Base-by-base conservation (phyloP, 23 red algal species). In the Gracilaria caudata region DNA sequence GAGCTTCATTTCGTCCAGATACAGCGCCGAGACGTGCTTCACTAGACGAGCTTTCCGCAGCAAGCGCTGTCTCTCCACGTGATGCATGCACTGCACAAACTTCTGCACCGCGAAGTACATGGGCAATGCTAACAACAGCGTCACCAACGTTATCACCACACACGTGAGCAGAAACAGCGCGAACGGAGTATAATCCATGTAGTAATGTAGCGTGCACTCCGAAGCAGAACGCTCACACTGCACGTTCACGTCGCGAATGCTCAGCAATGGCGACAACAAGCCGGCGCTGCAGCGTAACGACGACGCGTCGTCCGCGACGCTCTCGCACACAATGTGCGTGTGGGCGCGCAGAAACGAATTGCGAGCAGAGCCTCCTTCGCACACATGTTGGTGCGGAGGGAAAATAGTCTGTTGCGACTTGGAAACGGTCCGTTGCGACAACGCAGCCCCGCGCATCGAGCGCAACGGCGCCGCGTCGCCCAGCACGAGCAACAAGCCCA, bases 1-100 rank as follows among this genome's bases (percentile, higher is more conserved):
- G 39, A 13, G 70, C 70, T 75, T 45, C 70, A 75, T 75, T 16
- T 75, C 40, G 38, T 75, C 38, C 3, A 75, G 43, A 20, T 75
- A 75, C n/a, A 75, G 38, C 17, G 70, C 29, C 39, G 70, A 75
- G 0, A 75, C 70, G 19, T 36, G 70, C 37, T 36, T 33, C 3
- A 75, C 70, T 9, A 75, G 38, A 4, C 70, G 33, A 3, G 70
- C 70, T n/a, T 49, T 12, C 7, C 70, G 33, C 40, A 75, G 13
- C 70, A 47, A 26, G 1, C 70, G 70, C 11, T 29, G 70, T 24
- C 70, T 7, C 38, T 75, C 38, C 4, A 29, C 70, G 2, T 45
- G 4, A 19, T 75, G 70, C 70, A 47, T 29, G 38, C 20, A n/a
- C n/a, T 33, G 20, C 33, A 75, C 38, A 8, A 75, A 47, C 17